These are phyloP conservation scores for Zygoascus meyerae DNA, from an alignment of 1,139 yeast genomes.

Conservation along the genomic window DNA sequence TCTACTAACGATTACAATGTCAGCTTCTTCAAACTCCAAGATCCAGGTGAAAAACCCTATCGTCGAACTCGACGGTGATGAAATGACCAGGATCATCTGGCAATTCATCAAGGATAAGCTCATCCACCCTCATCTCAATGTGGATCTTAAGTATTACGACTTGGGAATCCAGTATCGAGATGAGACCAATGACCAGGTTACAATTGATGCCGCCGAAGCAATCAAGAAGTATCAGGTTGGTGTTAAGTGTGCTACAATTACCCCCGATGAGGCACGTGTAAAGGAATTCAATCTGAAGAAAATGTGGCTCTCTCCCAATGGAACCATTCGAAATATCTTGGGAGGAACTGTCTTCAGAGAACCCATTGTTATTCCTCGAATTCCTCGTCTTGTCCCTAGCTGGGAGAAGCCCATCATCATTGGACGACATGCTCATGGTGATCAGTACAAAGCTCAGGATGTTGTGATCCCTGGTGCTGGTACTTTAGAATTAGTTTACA, in stretches of 20 bases:
- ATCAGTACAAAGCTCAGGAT: constrained; percentile 93
- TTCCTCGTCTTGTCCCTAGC: constrained; percentile 84
- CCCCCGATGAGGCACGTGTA: constrained; percentile 97
- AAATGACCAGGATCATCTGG: constrained; percentile 93
- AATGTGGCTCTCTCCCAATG: constrained; percentile 98
- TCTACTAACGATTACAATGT: constrained; percentile 1
- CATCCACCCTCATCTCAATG: constrained; percentile 75
- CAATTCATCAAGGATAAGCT: constrained; percentile 69
- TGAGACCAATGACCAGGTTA: constrained; percentile 79
- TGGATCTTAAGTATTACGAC: constrained; percentile 89
- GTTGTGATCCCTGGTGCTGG: constrained; percentile 76
- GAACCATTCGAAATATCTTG: constrained; percentile 87
- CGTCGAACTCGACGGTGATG: constrained; percentile 96
- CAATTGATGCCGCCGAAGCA: constrained; percentile 86
- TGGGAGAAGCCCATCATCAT: constrained; percentile 95
- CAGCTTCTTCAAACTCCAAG: constrained; percentile 36
- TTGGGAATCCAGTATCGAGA: constrained; percentile 82
- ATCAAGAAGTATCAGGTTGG: constrained; percentile 86
- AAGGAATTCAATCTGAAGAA: constrained; percentile 82
- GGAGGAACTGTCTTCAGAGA: constrained; percentile 97
- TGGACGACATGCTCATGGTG: constrained; percentile 97
- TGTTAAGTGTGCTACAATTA: constrained; percentile 94
- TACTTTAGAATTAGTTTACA: constrained; percentile 67
- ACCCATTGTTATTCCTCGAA: constrained; percentile 84
- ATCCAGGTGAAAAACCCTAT: constrained; percentile 81